Evolutionary conservation across 2,329 filamentous ascomycete genomes (phyloP), one percentile per base, ranked within the genome.

Genomic region (Paraconiothyrium sp.): DNA sequence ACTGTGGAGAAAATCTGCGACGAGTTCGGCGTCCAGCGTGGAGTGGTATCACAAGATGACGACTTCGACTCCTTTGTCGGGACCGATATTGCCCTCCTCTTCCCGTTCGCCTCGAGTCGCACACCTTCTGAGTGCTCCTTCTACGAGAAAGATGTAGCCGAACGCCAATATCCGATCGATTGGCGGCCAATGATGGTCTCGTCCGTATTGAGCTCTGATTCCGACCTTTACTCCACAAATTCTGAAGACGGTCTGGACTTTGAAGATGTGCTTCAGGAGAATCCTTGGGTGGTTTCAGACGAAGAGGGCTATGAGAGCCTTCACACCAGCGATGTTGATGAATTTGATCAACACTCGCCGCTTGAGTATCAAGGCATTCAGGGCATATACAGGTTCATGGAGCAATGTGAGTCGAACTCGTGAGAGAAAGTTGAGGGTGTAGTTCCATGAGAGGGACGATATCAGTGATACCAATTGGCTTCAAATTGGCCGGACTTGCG

Each of bases 1-100:
- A 92, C 92, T 0, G 91, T 97, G 0, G 92, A 97, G 74, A 84
- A 85, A 3, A 85, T 99, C 0, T 97, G 94, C 76, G 88, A 92
- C 50, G 95, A 99, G 75, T 85, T 97, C 11, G 92, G 91, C n/a
- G 85, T 99, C 8, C 88, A 90, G 64, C 86, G 93, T 57, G 95
- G 95, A 1, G 82, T 92, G 4, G 86, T 98, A 4, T 82, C 86
- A 13, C 90, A 98, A 80, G 95, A 98, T 66, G 84, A 86, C 35
- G 89, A 90, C 20, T 97, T 97, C 69, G 87, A 92, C 58, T 72
- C 78, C 7, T 87, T 86, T 59, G 84, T 85, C 30, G 93, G 91
- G 9, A 88, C 89, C 0, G 84, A 91, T 1, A 85, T 95, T 67
- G 92, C 93, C 5, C 84, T 98, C 22, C 85, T 89, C 47, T 97